Percentiles rank a stretch among this genome's conserved stretches.
phyloP scores from a whole-genome alignment of 352 stramenopile species.

The Phytopythium vexans region DNA sequence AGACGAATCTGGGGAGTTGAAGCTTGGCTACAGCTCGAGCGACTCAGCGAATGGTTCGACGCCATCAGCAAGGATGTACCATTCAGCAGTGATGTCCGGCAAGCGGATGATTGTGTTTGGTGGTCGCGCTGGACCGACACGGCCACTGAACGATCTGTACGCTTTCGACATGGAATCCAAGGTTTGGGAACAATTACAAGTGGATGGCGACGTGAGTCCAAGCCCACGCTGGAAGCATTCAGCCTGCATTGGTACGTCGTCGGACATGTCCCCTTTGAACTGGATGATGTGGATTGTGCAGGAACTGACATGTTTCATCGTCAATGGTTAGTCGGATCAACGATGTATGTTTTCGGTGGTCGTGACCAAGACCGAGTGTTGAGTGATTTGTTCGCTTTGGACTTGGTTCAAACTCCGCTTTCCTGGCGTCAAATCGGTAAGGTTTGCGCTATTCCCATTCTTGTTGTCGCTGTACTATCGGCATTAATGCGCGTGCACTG shows the following conservation, averaged over 20 bases:
- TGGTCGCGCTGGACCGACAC: constrained; percentile 64
- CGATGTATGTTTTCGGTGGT: constrained; percentile 71
- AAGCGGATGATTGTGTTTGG: constrained; percentile 79
- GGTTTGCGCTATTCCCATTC: background rate
- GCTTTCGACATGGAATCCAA: constrained; percentile 46
- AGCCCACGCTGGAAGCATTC: constrained; percentile 78
- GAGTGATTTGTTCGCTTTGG: constrained; percentile 62
- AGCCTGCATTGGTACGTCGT: constrained; percentile 40
- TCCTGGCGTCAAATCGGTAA: constrained; percentile 58
- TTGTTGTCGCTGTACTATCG: background rate
- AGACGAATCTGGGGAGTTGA: constrained; percentile 18
- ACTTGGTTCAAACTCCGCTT: constrained; percentile 29
- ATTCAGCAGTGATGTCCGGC: constrained; percentile 53
- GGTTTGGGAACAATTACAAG: constrained; percentile 33
- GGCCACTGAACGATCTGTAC: constrained; percentile 65
- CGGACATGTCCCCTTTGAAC: background rate
- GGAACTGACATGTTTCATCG: constrained; percentile 3
- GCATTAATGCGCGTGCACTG: too few relatives aligned
- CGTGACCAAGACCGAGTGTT: constrained; percentile 68
- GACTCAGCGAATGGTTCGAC: constrained; percentile 7
- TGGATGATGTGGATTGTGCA: background rate
- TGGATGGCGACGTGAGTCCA: constrained; percentile 24
- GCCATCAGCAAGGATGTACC: constrained; percentile 67
- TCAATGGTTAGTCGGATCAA: constrained; percentile 43
- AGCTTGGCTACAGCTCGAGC: constrained; percentile 20